A percentile compares a stretch with the other conserved stretches of the same genome.
Evolutionary conservation across 257 asterid species (phyloP).

Genomic region (Craterostigma plantagineum): DNA sequence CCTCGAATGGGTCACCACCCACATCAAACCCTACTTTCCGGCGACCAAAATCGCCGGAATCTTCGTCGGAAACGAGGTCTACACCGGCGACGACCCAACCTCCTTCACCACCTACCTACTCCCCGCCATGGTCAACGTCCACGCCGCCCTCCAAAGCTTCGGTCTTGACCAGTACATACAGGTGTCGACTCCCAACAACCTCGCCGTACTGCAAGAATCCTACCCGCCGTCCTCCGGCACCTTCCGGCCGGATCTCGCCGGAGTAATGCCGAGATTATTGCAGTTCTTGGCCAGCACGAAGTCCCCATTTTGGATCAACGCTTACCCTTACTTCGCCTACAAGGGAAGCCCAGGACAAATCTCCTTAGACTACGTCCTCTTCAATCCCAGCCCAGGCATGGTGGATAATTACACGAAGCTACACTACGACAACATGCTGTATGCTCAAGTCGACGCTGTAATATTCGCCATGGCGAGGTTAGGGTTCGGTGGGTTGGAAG

Average conservation of each 20-base stretch:
- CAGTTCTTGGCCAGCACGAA: conserved; percentile 40
- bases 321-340: conserved; percentile 85
- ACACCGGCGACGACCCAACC: conserved; percentile 32
- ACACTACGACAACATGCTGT: conserved; percentile 48
- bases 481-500: conserved; percentile 2
- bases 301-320: conserved; percentile 75
- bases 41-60: conserved; percentile 68
- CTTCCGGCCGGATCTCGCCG: conserved; percentile 32
- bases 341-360: conserved; percentile 39
- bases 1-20: conserved; percentile 50
- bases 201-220: conserved; percentile 50
- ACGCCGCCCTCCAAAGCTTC: conserved; percentile 40
- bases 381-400: conserved; percentile 55
- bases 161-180: conserved; percentile 36
- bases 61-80: conserved; percentile 66
- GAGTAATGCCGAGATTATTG: conserved; percentile 43
- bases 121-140: conserved; percentile 65
- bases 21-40: conserved; percentile 41
- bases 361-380: conserved; percentile 46
- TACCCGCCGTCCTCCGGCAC: conserved; percentile 82
- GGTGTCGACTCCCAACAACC: conserved; percentile 50
- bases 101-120: conserved; percentile 30
- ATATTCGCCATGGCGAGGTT: conserved; percentile 4
- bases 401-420: conserved; percentile 39
- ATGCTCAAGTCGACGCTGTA: conserved; percentile 7